phyloP scores from a whole-genome alignment of 768 basidiomycete genomes.

The Suillus lakei region DNA sequence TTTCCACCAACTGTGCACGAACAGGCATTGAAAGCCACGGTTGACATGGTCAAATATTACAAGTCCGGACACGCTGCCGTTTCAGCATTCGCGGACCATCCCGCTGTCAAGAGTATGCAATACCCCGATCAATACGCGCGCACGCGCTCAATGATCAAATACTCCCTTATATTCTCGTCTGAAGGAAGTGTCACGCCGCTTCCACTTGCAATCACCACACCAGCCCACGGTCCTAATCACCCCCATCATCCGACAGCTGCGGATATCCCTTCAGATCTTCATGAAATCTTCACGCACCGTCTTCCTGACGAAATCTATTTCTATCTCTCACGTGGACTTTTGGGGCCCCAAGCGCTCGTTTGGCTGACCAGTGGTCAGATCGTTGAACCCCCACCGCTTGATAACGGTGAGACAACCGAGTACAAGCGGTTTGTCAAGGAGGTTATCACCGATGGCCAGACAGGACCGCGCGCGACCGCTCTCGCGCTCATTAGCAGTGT shows the following conservation, averaged over 20 bases:
- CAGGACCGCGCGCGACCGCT: constrained; percentile 89
- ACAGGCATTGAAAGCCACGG: constrained; percentile 79
- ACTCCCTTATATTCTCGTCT: constrained; percentile 85
- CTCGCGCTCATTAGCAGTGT: constrained; percentile 87
- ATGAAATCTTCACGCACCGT: constrained; percentile 93
- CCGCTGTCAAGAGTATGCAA: constrained; percentile 75
- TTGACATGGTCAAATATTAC: constrained; percentile 93
- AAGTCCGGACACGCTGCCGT: constrained; percentile 88
- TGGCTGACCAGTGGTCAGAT: constrained; percentile 92
- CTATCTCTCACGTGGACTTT: constrained; percentile 90
- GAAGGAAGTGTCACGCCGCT: constrained; percentile 85
- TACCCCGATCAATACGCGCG: constrained; percentile 90
- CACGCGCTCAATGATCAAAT: constrained; percentile 90
- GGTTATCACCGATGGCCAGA: constrained; percentile 93
- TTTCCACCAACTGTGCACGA: constrained; percentile 87
- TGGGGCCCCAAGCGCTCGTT: constrained; percentile 89
- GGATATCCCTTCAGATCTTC: constrained; percentile 89
- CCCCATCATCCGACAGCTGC: constrained; percentile 75
- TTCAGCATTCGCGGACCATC: constrained; percentile 77
- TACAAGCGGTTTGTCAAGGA: constrained; percentile 96
- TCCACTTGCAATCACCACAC: constrained; percentile 65
- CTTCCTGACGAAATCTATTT: constrained; percentile 97
- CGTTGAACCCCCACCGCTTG: constrained; percentile 85
- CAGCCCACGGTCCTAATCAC: constrained; percentile 57
- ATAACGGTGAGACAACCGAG: constrained; percentile 94